A percentile compares a stretch with the other conserved stretches of the same genome.
phyloP scores from a whole-genome alignment of 1,284 basidiomycete genomes.

The Ceratobasidium sp. region DNA sequence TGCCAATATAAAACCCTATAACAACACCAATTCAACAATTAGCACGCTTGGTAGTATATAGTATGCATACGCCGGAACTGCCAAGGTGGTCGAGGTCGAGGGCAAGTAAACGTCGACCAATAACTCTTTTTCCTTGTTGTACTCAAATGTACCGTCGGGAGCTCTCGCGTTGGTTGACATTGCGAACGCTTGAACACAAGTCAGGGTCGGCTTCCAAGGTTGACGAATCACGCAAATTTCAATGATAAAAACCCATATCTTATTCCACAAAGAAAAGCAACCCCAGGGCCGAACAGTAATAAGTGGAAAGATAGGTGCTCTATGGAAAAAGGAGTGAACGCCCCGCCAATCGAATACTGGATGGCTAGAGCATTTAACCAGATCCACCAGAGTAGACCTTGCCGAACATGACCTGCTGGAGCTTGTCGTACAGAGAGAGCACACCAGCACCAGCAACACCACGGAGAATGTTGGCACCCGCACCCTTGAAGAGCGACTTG shows the following conservation, averaged over 20 bases:
- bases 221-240: constrained; percentile 3
- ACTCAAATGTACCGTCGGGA: constrained; percentile 2
- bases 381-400: constrained; percentile 91
- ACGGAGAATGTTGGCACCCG: constrained; percentile 97
- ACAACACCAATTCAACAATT: background rate
- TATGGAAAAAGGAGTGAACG: constrained; percentile 35
- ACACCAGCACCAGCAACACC: constrained; percentile 99
- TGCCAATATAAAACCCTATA: constrained; percentile 35
- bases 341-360: constrained; percentile 10
- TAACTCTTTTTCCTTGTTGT: background rate
- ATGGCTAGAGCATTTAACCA: constrained; percentile 50
- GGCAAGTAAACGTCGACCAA: constrained; percentile 25
- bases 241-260: constrained; percentile 17
- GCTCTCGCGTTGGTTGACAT: background rate
- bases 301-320: constrained; percentile 26
- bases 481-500: constrained; percentile 92
- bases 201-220: background rate
- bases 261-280: constrained; percentile 35
- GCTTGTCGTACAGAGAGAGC: constrained; percentile 91
- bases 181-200: background rate
- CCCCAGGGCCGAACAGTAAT: constrained; percentile 21
- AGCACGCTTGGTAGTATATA: background rate
- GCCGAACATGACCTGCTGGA: constrained; percentile 90
- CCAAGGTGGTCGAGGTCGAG: background rate
- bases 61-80: constrained; percentile 6